phyloP scores from a whole-genome alignment of 2,329 filamentous ascomycete genomes.

The Grosmannia penicillata region DNA sequence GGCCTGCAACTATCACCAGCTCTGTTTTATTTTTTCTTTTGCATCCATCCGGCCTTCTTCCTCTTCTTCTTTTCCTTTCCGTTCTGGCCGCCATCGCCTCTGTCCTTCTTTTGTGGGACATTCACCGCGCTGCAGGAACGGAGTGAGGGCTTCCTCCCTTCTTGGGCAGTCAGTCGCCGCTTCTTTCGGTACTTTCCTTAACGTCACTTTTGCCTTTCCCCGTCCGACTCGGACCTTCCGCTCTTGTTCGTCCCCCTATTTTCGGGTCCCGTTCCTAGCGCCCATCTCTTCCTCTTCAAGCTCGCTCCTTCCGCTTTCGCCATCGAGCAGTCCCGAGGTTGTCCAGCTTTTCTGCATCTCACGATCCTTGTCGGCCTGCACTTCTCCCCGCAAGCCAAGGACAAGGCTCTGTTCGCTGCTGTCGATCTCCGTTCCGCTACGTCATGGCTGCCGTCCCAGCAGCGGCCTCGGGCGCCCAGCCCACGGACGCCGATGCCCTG shows the following conservation, averaged over 20 bases:
- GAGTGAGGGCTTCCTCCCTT: background rate
- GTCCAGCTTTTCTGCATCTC: slow-evolving; percentile 1
- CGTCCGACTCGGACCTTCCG: background rate
- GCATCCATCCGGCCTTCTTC: too few relatives aligned
- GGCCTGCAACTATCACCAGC: background rate
- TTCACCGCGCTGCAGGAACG: background rate
- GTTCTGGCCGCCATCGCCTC: background rate
- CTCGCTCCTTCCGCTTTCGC: slow-evolving; percentile 1
- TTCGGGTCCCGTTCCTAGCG: background rate
- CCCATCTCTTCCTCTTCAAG: background rate
- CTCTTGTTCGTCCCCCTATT: background rate
- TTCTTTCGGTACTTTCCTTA: slow-evolving; percentile 1
- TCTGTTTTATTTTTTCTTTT: background rate
- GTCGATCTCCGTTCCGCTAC: background rate
- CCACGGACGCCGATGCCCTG: slow-evolving; percentile 39
- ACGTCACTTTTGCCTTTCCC: background rate
- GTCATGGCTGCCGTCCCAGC: slow-evolving; percentile 39
- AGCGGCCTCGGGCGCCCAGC: slow-evolving; percentile 45
- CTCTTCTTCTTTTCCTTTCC: background rate
- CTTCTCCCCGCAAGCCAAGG: background rate
- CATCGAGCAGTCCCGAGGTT: too few relatives aligned
- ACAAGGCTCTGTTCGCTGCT: background rate
- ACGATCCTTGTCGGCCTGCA: background rate
- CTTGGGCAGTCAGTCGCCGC: background rate
- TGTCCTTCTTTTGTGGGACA: background rate